Evolutionary conservation across 257 asterid genomes (phyloP).

Genomic region (Striga asiatica): DNA sequence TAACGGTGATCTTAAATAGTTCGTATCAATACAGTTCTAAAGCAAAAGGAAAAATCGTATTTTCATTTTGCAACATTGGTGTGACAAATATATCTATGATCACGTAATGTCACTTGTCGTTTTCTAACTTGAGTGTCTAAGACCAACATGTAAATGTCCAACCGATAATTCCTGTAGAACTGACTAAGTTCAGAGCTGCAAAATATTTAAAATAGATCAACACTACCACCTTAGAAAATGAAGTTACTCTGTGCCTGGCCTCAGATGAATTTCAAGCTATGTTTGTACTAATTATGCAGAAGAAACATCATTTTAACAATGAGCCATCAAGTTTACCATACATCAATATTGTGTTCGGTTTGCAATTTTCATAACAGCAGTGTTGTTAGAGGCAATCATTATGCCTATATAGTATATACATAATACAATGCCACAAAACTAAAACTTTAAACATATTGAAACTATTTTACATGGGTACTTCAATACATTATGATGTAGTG

Average conservation of each 20-base stretch:
- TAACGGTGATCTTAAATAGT: neutral
- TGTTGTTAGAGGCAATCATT: no score
- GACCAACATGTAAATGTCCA: neutral
- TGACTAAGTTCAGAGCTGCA: neutral
- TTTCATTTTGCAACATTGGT: neutral
- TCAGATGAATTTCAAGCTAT: neutral
- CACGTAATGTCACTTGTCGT: no score
- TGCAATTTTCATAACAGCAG: no score
- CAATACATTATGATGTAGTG: neutral
- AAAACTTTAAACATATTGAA: slow-evolving; percentile 34
- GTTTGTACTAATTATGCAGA: neutral
- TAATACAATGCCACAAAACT: neutral
- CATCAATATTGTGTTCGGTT: no score
- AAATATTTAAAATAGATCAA: neutral
- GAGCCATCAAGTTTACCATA: neutral
- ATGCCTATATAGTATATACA: no score
- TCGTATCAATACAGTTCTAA: neutral
- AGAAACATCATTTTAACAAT: neutral
- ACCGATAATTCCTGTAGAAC: neutral
- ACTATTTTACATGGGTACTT: slow-evolving; percentile 5
- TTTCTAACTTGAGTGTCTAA: neutral
- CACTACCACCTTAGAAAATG: neutral
- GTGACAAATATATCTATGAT: neutral
- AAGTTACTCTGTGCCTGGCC: neutral
- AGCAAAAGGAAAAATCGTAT: neutral